Base-by-base conservation (phyloP, 192 early-diverging fungal genomes). In the Backusella liffmaniae region DNA sequence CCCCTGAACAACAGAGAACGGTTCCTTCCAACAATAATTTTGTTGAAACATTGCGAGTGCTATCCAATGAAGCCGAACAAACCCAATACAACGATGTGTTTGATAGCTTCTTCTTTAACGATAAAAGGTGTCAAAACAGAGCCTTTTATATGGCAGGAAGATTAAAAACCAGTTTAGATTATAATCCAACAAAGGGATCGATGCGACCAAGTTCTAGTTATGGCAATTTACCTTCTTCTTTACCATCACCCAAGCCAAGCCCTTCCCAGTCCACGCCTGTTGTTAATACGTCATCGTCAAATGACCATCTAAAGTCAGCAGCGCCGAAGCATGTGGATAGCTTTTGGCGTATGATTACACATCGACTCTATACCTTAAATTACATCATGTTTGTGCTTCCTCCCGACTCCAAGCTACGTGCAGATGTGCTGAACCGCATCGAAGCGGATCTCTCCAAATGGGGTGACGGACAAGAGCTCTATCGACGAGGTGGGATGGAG, bases 81-180 rank as follows among this genome's bases (percentile, higher is more conserved):
- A 34, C 35, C 10, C 76, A 74, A 59, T 81, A 62, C 51, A 66
- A 62, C n/a, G 79, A 78, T 75, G 49, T 77, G 1, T 76, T 76
- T 74, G 82, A 74, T 59, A 73, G 62, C 23, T 77, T 79, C 59
- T 83, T 83, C 29, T 83, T 79, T 46, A 79, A 59, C 18, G 82
- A 83, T 76, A 79, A 79, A 46, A 74, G 77, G 62, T 83, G 82
- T 72, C 74, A 76, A 62, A 66, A 76, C 62, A 70, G 82, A 56
- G 82, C 82, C 37, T 32, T 79, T 23, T 83, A 74, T 36, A 73
- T 83, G 56, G 73, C 78, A 23, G 74, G 75, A 12, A 76, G 82
- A 36, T 72, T 83, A 70, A 72, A 77, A 68, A 75, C 76, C 16
- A 70, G 5, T 51, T 74, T 75, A 42, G 68, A 71, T 26, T 62